Percentiles rank a stretch among this genome's conserved stretches.
Evolutionary conservation across 2,329 filamentous ascomycete species (phyloP).

Genomic region (Colletotrichum abscissum): DNA sequence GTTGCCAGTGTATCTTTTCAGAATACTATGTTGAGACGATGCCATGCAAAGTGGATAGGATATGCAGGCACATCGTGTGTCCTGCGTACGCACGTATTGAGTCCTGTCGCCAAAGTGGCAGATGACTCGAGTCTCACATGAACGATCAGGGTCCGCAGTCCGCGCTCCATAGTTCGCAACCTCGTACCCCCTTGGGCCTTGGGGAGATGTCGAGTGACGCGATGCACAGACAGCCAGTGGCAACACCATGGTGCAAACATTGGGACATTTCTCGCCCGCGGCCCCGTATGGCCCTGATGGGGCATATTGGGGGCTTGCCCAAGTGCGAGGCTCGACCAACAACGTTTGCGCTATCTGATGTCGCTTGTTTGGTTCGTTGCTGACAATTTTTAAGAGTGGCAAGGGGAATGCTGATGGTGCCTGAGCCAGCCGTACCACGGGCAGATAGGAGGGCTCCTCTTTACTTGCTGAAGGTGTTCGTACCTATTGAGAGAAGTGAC

Average conservation of each 20-base stretch:
- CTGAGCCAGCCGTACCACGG: not conserved
- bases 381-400: not conserved
- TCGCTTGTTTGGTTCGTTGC: not conserved
- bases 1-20: not conserved
- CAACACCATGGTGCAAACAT: slow-evolving; percentile 23
- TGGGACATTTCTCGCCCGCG: not conserved
- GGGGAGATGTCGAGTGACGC: not conserved
- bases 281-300: not conserved
- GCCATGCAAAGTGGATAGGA: not conserved
- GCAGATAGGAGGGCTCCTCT: not conserved
- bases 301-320: not conserved
- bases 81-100: slow-evolving; percentile 8
- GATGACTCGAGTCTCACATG: slow-evolving; percentile 7
- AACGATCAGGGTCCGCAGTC: not conserved
- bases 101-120: not conserved
- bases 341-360: not conserved
- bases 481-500: no score
- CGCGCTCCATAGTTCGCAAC: not conserved
- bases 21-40: not conserved
- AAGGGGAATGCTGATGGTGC: not conserved
- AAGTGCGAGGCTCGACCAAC: not conserved
- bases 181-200: no score
- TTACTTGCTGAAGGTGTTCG: not conserved
- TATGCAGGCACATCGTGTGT: not conserved
- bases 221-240: slow-evolving; percentile 19